Evolutionary conservation across 139 green algal genomes (phyloP), one percentile per base, ranked within the genome.

Genomic region (Trebouxia sp.): DNA sequence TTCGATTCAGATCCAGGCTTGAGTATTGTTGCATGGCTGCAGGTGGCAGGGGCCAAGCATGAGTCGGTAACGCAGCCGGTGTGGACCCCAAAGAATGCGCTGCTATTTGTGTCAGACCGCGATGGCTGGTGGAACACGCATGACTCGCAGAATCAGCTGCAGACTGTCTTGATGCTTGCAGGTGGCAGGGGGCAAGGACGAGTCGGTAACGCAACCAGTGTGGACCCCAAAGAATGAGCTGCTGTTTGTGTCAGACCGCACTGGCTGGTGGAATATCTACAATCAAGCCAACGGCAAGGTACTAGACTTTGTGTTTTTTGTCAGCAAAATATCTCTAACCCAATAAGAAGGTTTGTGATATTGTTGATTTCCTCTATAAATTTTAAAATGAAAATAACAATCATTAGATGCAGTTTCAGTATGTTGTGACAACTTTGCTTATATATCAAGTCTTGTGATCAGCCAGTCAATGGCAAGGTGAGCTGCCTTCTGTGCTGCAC

Each of bases 91-190:
- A 85, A 89, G 22, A 82, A 79, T n/a, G 47, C 38, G 0, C 87
- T 94, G 47, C 85, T 87, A 70, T 95, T 87, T 35, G 56, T 94
- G 7, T 84, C 81, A 65, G 88, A 91, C 65, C 30, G 80, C 10
- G 79, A 50, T 4, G 88, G 50, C 26, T 92, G 84, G 83, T 95
- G 91, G 90, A 94, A 93, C 78, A 65, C n/a, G n/a, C n/a, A n/a
- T n/a, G n/a, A n/a, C n/a, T n/a, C n/a, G n/a, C n/a, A n/a, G n/a
- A n/a, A n/a, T n/a, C n/a, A 30, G 12, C 17, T 43, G 62, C 3
- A 1, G 47, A 53, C 15, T 26, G 47, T 53, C 3, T 53, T 53
- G 47, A 0, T 37, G 56, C 8, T 6, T 35, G 32, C n/a, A 62
- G 47, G 72, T 79, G 47, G 72, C 72, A 47, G 72, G 72, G 9